Percentiles rank a stretch among this genome's conserved stretches.
phyloP scores from a whole-genome alignment of 2,329 filamentous ascomycete species.

The Aspergillus fructus region DNA sequence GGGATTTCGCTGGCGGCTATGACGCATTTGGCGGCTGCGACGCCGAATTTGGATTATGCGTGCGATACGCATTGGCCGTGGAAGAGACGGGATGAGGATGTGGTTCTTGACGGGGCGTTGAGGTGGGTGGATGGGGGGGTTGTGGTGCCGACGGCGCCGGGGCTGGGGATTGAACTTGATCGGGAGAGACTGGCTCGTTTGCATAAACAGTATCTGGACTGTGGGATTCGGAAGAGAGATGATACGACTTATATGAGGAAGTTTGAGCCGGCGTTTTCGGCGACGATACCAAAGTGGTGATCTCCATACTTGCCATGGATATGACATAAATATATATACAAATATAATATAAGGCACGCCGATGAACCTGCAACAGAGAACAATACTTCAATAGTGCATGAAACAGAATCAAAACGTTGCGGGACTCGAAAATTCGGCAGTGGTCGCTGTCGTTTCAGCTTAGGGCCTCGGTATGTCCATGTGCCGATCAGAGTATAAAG shows the following conservation, averaged over 20 bases:
- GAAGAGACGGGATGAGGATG: conserved; percentile 46
- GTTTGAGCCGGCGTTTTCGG: conserved; percentile 2
- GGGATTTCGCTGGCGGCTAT: conserved; percentile 46
- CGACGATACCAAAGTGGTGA: conserved; percentile 1
- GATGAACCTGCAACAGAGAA: no score
- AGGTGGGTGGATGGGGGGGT: conserved; percentile 40
- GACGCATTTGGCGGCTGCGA: conserved; percentile 45
- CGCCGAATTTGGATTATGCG: conserved; percentile 44
- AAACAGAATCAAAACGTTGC: no score
- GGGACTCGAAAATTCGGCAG: no score
- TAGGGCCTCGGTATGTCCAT: no score
- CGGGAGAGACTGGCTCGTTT: conserved; percentile 34
- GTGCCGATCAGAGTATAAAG: no score
- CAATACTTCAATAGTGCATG: no score
- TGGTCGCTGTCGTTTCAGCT: no score
- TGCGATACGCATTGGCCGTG: conserved; percentile 49
- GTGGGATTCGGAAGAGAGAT: conserved; percentile 21
- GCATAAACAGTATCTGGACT: conserved; percentile 41
- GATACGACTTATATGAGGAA: conserved; percentile 5
- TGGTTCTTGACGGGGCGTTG: conserved; percentile 39
- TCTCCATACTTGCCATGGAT: background rate
- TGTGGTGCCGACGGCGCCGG: conserved; percentile 35
- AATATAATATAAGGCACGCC: no score
- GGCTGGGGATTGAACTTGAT: conserved; percentile 42
- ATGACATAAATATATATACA: background rate